Conservation (phyloP, 352 stramenopile species). For the Globisporangium echinulatum region DNA sequence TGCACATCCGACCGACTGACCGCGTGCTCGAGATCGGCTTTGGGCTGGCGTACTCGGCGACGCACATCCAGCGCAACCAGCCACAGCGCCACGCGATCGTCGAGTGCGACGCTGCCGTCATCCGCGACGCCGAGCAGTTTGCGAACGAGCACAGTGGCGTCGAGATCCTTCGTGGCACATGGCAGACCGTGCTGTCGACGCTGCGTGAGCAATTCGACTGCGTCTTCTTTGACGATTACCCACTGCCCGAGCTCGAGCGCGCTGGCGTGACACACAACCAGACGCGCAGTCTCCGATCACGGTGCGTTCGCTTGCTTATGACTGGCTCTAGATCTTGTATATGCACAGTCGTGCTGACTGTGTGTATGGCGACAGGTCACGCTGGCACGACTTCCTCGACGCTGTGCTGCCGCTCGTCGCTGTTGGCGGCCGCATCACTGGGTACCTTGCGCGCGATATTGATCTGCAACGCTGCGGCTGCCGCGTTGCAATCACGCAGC, state of each 20-base stretch:
- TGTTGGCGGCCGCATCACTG: constrained; percentile 45
- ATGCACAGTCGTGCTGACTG: neutral
- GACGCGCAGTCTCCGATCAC: constrained; percentile 7
- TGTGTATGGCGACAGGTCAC: constrained; percentile 21
- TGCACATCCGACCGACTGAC: constrained; percentile 35
- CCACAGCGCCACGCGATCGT: constrained; percentile 67
- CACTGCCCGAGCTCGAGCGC: constrained; percentile 44
- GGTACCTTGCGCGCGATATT: constrained; percentile 55
- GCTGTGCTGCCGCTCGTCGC: constrained; percentile 35
- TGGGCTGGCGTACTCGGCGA: constrained; percentile 73
- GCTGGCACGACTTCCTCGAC: constrained; percentile 74
- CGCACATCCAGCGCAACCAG: constrained; percentile 50
- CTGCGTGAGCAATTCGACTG: constrained; percentile 58
- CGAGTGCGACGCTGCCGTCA: constrained; percentile 63
- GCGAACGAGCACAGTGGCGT: constrained; percentile 25
- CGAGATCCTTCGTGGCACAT: constrained; percentile 53
- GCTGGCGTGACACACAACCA: constrained; percentile 14
- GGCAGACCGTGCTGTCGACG: constrained; percentile 49
- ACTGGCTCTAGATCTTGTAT: neutral
- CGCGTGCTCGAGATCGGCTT: constrained; percentile 86
- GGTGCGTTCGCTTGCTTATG: neutral
- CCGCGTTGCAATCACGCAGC: constrained; percentile 16
- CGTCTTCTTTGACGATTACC: constrained; percentile 82
- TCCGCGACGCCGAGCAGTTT: constrained; percentile 44
- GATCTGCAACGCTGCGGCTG: constrained; percentile 43